Base-by-base conservation (phyloP, 2,329 filamentous ascomycete species). In the Colletotrichum truncatum region DNA sequence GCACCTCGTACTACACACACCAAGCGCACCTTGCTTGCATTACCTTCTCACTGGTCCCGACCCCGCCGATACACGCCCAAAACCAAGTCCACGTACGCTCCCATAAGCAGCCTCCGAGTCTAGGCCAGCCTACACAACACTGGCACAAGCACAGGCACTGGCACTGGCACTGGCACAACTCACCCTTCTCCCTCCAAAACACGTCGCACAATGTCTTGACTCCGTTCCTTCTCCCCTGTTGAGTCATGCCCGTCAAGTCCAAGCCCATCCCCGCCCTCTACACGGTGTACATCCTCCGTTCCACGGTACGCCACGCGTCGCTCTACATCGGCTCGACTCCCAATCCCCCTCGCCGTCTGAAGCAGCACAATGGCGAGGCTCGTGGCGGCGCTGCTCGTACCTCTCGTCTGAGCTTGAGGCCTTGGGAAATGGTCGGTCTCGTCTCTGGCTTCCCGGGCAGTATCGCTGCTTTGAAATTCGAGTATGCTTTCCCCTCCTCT, bases 311-410 rank as follows among this genome's bases (percentile, higher is more conserved):
- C 46, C 89, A 89, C 73, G 84, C 86, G 26, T 88, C 86, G 3
- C 84, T 95, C 26, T 99, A 99, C 77, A 91, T 98, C 58, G 96
- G 96, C 56, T 97, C 93, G 43, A 98, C 96, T 1, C 94, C 94
- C 0, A 89, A 98, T 73, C 95, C 96, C 41, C 89, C 89, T 1
- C 87, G 95, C 64, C 91, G 96, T 12, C 84, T 98, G 23, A 89
- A 89, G 67, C 96, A 98, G 76, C 96, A 99, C 80, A 99, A 99
- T 85, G 96, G 96, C 55, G 81, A 89, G 52, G 85, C 85, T 30
- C 91, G 89, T 73, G 96, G 96, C 54, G 96, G 96, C 34, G 96
- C 96, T 28, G 87, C 84, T 28, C 86, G 90, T 48, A 99, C 96
- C 0, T 87, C 91, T 10, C 85, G 87, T 55, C 78, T 82, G 48